phyloP scores from a whole-genome alignment of 768 basidiomycete species.

The Boletus edulis region DNA sequence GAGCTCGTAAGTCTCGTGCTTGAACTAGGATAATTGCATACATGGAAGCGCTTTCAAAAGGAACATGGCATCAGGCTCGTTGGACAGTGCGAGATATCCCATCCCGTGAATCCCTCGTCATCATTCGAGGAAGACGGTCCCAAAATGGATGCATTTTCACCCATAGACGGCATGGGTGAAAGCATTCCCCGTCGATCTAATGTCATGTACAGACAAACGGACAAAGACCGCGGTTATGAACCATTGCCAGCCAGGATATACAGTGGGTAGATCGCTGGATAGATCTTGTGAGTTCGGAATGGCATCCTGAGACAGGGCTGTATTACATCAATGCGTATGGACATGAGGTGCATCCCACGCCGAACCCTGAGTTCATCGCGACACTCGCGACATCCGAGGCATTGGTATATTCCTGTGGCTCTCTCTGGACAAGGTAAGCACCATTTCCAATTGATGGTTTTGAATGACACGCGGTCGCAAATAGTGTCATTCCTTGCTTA shows the following conservation, averaged over 20 bases:
- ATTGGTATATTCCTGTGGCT: slow-evolving; percentile 90
- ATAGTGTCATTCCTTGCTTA: slow-evolving; percentile 87
- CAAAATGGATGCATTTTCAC: slow-evolving; percentile 41
- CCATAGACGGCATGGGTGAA: slow-evolving; percentile 55
- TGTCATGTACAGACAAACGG: slow-evolving; percentile 58
- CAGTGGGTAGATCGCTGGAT: slow-evolving; percentile 44
- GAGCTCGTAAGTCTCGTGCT: slow-evolving; percentile 58
- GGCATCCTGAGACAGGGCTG: slow-evolving; percentile 46
- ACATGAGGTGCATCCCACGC: slow-evolving; percentile 86
- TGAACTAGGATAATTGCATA: slow-evolving; percentile 48
- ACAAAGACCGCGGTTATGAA: slow-evolving; percentile 51
- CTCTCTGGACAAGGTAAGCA: slow-evolving; percentile 85
- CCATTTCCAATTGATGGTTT: slow-evolving; percentile 2
- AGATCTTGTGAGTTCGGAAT: slow-evolving; percentile 8
- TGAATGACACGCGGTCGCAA: slow-evolving; percentile 1
- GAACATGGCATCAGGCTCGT: slow-evolving; percentile 75
- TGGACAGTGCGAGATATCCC: slow-evolving; percentile 93
- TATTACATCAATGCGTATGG: slow-evolving; percentile 92
- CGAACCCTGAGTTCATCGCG: slow-evolving; percentile 77
- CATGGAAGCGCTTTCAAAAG: slow-evolving; percentile 34
- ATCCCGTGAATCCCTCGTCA: slow-evolving; percentile 53
- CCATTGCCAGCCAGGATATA: slow-evolving; percentile 58
- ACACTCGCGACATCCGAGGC: slow-evolving; percentile 59
- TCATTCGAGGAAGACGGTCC: slow-evolving; percentile 28
- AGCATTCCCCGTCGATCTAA: slow-evolving; percentile 50